Percentiles rank a stretch among this genome's conserved stretches.
phyloP scores from a whole-genome alignment of 257 asterid genomes.

The Plantago ovata region DNA sequence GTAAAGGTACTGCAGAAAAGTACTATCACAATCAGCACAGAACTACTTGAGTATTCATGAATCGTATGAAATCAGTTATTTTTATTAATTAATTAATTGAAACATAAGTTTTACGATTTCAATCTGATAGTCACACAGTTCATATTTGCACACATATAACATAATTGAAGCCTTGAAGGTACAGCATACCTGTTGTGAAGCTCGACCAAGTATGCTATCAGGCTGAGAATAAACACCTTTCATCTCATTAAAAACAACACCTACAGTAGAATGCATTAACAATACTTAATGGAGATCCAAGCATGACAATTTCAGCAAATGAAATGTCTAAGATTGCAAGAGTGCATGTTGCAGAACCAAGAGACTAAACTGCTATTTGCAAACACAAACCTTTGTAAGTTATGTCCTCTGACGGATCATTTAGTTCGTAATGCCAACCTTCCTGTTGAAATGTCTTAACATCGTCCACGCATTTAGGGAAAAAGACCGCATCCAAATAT shows the following conservation, averaged over 20 bases:
- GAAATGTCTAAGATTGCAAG: background rate
- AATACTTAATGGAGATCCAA: constrained; percentile 14
- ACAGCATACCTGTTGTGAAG: constrained; percentile 76
- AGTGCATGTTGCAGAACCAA: background rate
- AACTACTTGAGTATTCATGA: background rate
- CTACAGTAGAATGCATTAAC: constrained; percentile 35
- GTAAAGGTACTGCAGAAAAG: constrained; percentile 69
- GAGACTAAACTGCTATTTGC: background rate
- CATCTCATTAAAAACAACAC: constrained; percentile 99
- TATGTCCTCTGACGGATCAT: constrained; percentile 93
- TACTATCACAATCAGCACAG: constrained; percentile 12
- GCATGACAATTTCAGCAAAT: constrained; percentile 11
- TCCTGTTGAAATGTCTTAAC: constrained; percentile 93
- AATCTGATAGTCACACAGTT: background rate
- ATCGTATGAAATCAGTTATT: background rate
- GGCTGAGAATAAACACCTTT: constrained; percentile 99
- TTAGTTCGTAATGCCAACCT: constrained; percentile 99
- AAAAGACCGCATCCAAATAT: constrained; percentile 93
- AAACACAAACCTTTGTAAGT: constrained; percentile 73
- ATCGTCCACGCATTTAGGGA: constrained; percentile 94
- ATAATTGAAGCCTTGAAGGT: constrained; percentile 16
- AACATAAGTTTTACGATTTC: no score
- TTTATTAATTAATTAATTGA: background rate
- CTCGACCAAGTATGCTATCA: constrained; percentile 89
- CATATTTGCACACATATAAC: background rate